phyloP scores from a whole-genome alignment of 2,329 filamentous ascomycete species.

The Phyllosticta citrichinensis region DNA sequence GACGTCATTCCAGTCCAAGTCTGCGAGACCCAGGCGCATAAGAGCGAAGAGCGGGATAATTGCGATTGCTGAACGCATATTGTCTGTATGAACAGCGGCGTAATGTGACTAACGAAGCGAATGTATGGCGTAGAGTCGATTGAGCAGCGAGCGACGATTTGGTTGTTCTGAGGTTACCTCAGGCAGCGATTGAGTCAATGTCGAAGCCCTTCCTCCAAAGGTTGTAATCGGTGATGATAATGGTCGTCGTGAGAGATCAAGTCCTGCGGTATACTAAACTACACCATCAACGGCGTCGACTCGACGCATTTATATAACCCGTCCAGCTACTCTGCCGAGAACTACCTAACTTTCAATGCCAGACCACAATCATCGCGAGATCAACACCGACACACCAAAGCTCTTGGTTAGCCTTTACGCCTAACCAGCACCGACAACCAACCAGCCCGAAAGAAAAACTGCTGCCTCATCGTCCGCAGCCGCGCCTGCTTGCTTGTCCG shows the following conservation, averaged over 20 bases:
- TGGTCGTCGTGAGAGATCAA: not conserved
- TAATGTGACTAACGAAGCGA: not conserved
- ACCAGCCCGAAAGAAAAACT: not conserved
- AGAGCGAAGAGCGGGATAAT: constrained; percentile 1
- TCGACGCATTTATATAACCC: not conserved
- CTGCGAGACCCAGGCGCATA: constrained; percentile 5
- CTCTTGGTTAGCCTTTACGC: not conserved
- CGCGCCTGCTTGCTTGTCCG: not conserved
- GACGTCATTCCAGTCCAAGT: constrained; percentile 22
- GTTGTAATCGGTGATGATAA: not conserved
- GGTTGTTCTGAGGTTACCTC: not conserved
- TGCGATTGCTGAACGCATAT: constrained; percentile 1
- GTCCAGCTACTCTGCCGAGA: not conserved
- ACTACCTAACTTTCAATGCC: not conserved
- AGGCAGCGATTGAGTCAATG: not conserved
- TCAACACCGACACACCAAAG: not conserved
- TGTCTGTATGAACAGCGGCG: not conserved
- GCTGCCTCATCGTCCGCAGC: not conserved
- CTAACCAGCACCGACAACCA: not conserved
- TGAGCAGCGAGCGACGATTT: not conserved
- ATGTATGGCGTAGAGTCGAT: not conserved
- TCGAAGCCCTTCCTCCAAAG: not conserved
- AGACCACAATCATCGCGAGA: not conserved
- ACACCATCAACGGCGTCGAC: not conserved
- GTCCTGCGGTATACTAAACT: not conserved